These are phyloP conservation scores for Thielaviopsis ethacetica DNA, from an alignment of 2,329 filamentous ascomycete species.

Conservation along the genomic window DNA sequence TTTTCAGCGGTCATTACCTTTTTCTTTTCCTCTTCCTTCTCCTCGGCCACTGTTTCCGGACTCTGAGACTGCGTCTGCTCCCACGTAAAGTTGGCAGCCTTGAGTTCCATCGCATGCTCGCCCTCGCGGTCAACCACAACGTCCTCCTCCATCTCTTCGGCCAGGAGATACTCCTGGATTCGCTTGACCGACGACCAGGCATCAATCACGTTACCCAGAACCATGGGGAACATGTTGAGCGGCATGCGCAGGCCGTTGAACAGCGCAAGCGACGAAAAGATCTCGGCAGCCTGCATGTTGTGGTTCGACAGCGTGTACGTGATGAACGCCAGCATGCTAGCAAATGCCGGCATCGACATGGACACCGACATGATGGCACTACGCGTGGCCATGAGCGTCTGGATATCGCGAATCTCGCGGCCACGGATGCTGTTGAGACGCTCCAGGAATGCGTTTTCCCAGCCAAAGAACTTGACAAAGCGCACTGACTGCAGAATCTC, in stretches of 20 bases:
- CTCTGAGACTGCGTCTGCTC: slow-evolving; percentile 46
- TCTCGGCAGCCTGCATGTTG: slow-evolving; percentile 51
- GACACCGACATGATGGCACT: slow-evolving; percentile 74
- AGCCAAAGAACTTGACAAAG: slow-evolving; percentile 94
- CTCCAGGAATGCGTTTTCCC: slow-evolving; percentile 75
- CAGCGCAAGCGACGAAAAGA: slow-evolving; percentile 85
- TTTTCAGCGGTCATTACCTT: slow-evolving; percentile 10
- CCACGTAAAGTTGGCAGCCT: slow-evolving; percentile 72
- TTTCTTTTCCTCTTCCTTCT: slow-evolving; percentile 13
- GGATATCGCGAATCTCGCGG: slow-evolving; percentile 69
- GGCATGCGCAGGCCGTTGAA: slow-evolving; percentile 88
- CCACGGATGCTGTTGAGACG: slow-evolving; percentile 58
- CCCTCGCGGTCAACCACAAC: slow-evolving; percentile 38
- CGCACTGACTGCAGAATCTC: slow-evolving; percentile 82
- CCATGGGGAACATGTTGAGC: slow-evolving; percentile 72
- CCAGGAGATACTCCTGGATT: slow-evolving; percentile 73
- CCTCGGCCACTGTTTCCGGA: slow-evolving; percentile 16
- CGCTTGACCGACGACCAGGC: slow-evolving; percentile 71
- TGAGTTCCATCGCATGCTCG: slow-evolving; percentile 55
- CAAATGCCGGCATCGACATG: slow-evolving; percentile 79
- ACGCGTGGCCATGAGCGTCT: slow-evolving; percentile 64
- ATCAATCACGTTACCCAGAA: slow-evolving; percentile 80
- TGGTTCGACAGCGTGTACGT: slow-evolving; percentile 55
- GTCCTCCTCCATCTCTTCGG: slow-evolving; percentile 70
- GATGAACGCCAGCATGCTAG: slow-evolving; percentile 90